phyloP scores from a whole-genome alignment of 805 yeast species.

The Myxozyma sirexii region DNA sequence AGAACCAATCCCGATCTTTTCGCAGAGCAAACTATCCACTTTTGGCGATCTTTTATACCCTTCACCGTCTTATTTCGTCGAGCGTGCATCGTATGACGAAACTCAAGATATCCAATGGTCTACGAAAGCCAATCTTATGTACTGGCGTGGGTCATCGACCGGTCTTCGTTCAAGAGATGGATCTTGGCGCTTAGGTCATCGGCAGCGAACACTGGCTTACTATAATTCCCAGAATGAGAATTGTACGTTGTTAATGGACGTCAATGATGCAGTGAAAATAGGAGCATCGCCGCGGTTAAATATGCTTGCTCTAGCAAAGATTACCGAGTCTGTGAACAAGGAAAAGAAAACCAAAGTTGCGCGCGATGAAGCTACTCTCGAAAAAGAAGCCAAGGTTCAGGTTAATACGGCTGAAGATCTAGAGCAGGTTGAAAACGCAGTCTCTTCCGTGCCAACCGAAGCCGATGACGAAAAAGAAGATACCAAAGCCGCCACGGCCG shows the following conservation, averaged over 20 bases:
- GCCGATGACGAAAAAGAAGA: background rate
- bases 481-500: background rate
- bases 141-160: conserved; percentile 37
- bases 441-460: background rate
- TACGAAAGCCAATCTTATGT: conserved; percentile 23
- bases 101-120: conserved; percentile 31
- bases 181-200: conserved; percentile 34
- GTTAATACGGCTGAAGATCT: background rate
- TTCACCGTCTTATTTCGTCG: conserved; percentile 34
- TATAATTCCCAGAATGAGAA: conserved; percentile 22
- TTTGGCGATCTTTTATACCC: conserved; percentile 35
- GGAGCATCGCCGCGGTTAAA: background rate
- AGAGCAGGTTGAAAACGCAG: background rate
- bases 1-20: conserved; percentile 34
- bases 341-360: background rate
- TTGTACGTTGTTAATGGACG: conserved; percentile 29
- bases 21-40: conserved; percentile 33
- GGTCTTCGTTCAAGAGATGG: conserved; percentile 33
- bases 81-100: conserved; percentile 22
- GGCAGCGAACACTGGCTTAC: conserved; percentile 32
- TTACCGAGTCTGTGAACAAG: background rate
- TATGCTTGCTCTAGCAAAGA: background rate
- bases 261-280: conserved; percentile 10
- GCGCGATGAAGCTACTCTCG: background rate
- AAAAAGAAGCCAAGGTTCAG: background rate